These are phyloP conservation scores for Sarcodon aspratus DNA, from an alignment of 768 basidiomycete species.

Conservation along the genomic window DNA sequence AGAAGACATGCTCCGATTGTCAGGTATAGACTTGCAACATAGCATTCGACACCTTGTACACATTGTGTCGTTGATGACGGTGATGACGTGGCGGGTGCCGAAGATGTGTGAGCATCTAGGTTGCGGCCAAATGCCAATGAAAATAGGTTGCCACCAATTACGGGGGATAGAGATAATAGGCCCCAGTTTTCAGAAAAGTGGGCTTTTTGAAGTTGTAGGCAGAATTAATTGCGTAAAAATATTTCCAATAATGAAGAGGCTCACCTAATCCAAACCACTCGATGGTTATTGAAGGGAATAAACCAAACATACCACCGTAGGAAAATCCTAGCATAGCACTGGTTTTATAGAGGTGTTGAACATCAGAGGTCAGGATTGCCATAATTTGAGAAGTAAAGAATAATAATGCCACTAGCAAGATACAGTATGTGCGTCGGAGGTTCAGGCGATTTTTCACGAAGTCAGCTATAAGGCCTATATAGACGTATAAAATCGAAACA, in stretches of 20 bases:
- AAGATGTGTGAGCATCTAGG: constrained; percentile 56
- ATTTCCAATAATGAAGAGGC: constrained; percentile 16
- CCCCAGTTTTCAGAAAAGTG: constrained; percentile 87
- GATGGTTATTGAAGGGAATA: constrained; percentile 64
- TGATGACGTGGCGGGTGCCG: constrained; percentile 4
- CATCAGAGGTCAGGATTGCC: constrained; percentile 41
- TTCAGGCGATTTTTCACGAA: constrained; percentile 41
- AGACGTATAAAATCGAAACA: background rate
- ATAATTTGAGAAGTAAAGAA: constrained; percentile 67
- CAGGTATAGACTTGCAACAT: constrained; percentile 44
- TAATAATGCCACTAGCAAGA: constrained; percentile 52
- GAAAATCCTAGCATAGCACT: constrained; percentile 45
- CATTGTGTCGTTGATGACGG: constrained; percentile 25
- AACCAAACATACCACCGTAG: constrained; percentile 65
- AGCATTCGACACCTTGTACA: constrained; percentile 46
- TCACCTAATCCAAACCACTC: constrained; percentile 86
- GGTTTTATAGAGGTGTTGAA: constrained; percentile 58
- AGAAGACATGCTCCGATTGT: constrained; percentile 32
- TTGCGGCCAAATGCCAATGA: constrained; percentile 77
- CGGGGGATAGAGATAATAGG: constrained; percentile 58
- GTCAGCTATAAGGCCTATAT: constrained; percentile 59
- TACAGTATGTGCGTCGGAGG: constrained; percentile 56
- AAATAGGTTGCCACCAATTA: constrained; percentile 74
- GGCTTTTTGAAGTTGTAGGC: constrained; percentile 19
- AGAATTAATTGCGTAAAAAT: background rate